Conservation (phyloP, 768 basidiomycete genomes). For the Gymnopilus junonius region DNA sequence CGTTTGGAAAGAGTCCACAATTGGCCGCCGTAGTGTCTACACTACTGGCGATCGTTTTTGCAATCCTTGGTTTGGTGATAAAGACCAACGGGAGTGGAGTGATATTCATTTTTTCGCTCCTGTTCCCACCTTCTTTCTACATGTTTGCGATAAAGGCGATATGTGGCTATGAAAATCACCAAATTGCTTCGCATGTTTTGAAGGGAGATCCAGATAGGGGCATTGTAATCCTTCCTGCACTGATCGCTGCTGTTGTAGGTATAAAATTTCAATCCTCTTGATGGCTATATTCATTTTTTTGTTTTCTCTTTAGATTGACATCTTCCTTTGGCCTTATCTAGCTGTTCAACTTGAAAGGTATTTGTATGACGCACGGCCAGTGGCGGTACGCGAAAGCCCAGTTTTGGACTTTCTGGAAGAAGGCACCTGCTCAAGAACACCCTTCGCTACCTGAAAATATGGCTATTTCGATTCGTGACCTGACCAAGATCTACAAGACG, state of each 20-base stretch:
- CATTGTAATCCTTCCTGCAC: constrained; percentile 56
- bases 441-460: constrained; percentile 27
- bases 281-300: not conserved
- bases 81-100: constrained; percentile 42
- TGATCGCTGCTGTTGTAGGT: constrained; percentile 69
- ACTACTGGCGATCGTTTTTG: constrained; percentile 66
- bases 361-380: constrained; percentile 58
- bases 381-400: not conserved
- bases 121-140: constrained; percentile 81
- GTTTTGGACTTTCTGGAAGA: constrained; percentile 42
- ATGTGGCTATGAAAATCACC: constrained; percentile 67
- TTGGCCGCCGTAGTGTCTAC: constrained; percentile 71
- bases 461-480: constrained; percentile 65
- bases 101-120: constrained; percentile 65
- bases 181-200: constrained; percentile 55
- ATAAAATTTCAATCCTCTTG: not conserved
- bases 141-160: constrained; percentile 72
- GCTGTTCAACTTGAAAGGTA: constrained; percentile 60
- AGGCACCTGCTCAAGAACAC: constrained; percentile 4
- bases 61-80: constrained; percentile 67
- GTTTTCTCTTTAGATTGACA: constrained; percentile 51
- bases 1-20: constrained; percentile 75
- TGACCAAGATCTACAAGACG: constrained; percentile 61
- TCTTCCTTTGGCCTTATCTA: constrained; percentile 77
- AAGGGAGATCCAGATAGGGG: constrained; percentile 64